Evolutionary conservation across 2,329 filamentous ascomycete species (phyloP).

Genomic region (Pyrenochaeta sp.): DNA sequence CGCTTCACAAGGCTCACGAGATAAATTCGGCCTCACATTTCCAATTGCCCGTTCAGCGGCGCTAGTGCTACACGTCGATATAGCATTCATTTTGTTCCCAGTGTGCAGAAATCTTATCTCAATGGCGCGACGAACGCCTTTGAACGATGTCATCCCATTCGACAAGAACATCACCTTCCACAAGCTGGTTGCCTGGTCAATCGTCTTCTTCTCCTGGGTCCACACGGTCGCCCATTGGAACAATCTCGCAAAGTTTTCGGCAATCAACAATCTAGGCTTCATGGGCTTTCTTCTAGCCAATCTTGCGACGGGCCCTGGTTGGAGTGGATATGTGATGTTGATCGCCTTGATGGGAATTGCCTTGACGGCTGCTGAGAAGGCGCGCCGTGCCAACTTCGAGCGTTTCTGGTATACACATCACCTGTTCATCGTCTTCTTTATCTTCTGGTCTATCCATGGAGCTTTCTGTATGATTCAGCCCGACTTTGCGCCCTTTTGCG

Average conservation of each 20-base stretch:
- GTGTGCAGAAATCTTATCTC: conserved; percentile 87
- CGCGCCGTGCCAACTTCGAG: conserved; percentile 81
- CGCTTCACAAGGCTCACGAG: conserved; percentile 70
- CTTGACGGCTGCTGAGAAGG: conserved; percentile 77
- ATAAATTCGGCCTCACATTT: conserved; percentile 77
- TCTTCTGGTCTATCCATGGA: conserved; percentile 90
- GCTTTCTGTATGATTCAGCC: conserved; percentile 91
- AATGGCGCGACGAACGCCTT: conserved; percentile 77
- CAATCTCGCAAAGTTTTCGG: conserved; percentile 80
- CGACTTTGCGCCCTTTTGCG: conserved; percentile 80
- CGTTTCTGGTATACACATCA: conserved; percentile 93
- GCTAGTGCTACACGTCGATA: conserved; percentile 80
- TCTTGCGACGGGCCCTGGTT: conserved; percentile 79
- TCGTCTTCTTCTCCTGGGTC: conserved; percentile 87
- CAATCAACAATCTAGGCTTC: conserved; percentile 77
- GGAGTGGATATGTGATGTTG: conserved; percentile 87
- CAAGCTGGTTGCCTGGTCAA: conserved; percentile 84
- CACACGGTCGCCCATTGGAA: conserved; percentile 88
- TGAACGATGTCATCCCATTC: conserved; percentile 87
- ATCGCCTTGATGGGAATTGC: conserved; percentile 80
- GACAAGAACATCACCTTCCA: conserved; percentile 92
- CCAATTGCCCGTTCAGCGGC: conserved; percentile 78
- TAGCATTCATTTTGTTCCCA: conserved; percentile 79
- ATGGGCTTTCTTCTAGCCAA: conserved; percentile 80
- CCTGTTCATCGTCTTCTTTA: conserved; percentile 85